These are phyloP conservation scores for Paecilomyces sp. DNA, from an alignment of 2,329 filamentous ascomycete genomes.

Conservation along the genomic window DNA sequence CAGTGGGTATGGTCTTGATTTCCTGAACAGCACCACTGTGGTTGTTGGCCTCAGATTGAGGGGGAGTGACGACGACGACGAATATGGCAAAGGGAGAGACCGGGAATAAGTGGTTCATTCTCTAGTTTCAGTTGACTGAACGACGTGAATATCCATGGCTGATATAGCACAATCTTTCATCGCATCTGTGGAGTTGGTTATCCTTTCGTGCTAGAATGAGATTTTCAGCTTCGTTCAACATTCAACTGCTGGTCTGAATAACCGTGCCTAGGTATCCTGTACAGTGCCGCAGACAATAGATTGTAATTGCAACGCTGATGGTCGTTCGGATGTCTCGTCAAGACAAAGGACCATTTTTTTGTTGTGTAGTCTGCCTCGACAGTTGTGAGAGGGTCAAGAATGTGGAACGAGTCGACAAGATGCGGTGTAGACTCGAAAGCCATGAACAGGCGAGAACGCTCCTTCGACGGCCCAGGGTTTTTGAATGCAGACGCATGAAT, in stretches of 20 bases:
- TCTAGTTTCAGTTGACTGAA: neutral
- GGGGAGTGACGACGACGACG: conserved; percentile 3
- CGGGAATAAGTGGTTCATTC: neutral
- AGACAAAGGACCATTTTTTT: neutral
- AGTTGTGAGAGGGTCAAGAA: neutral
- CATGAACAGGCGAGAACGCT: neutral
- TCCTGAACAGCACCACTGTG: conserved; percentile 7
- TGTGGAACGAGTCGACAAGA: neutral
- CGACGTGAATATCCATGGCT: neutral
- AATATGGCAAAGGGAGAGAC: conserved; percentile 9
- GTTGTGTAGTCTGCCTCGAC: neutral
- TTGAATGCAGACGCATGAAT: no score
- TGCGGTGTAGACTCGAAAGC: neutral
- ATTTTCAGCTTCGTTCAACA: neutral
- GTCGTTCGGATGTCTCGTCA: neutral
- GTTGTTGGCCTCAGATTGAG: conserved; percentile 7
- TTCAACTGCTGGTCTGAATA: neutral
- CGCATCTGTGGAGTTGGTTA: neutral
- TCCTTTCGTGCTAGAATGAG: neutral
- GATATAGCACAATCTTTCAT: no score
- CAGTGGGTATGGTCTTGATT: conserved; percentile 9
- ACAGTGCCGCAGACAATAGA: neutral
- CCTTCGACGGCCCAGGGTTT: no score
- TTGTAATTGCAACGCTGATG: neutral
- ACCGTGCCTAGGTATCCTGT: neutral